Conservation (phyloP, 2,329 filamentous ascomycete species). For the Hypoxylon sp. region DNA sequence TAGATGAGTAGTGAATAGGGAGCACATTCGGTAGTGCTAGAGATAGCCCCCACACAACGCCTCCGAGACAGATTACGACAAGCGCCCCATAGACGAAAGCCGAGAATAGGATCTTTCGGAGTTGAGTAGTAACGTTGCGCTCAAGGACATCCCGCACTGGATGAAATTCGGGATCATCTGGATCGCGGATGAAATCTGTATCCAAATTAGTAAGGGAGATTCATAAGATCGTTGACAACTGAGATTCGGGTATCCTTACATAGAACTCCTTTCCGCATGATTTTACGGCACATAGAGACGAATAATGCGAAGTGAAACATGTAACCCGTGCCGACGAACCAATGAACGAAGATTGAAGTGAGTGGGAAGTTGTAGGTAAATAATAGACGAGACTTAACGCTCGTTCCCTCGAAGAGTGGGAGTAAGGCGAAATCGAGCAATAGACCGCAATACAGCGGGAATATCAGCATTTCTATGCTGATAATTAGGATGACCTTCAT, state of each 20-base stretch:
- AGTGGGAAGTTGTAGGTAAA: slow-evolving; percentile 86
- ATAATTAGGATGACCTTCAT: slow-evolving; percentile 99
- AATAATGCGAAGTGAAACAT: slow-evolving; percentile 99
- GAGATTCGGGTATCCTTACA: slow-evolving; percentile 70
- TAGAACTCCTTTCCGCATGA: slow-evolving; percentile 93
- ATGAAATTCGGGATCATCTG: slow-evolving; percentile 98
- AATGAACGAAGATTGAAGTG: slow-evolving; percentile 96
- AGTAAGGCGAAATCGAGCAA: slow-evolving; percentile 90
- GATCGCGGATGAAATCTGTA: slow-evolving; percentile 94
- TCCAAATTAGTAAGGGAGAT: slow-evolving; percentile 51
- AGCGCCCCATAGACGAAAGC: slow-evolving; percentile 95
- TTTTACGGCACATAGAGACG: slow-evolving; percentile 98
- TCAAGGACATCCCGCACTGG: slow-evolving; percentile 97
- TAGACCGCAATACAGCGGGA: slow-evolving; percentile 94
- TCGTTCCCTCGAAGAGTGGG: slow-evolving; percentile 88
- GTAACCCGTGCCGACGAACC: slow-evolving; percentile 98
- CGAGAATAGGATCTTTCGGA: slow-evolving; percentile 96
- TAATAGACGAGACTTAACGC: slow-evolving; percentile 79
- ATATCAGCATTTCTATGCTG: slow-evolving; percentile 98
- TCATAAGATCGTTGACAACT: slow-evolving; percentile 1
- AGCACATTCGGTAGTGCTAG: slow-evolving; percentile 79
- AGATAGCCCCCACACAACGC: slow-evolving; percentile 93
- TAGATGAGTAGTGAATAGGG: slow-evolving; percentile 93
- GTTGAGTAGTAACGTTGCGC: slow-evolving; percentile 89
- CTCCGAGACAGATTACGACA: slow-evolving; percentile 92